phyloP scores from a whole-genome alignment of 2,329 filamentous ascomycete species.

The Talaromyces sp. region DNA sequence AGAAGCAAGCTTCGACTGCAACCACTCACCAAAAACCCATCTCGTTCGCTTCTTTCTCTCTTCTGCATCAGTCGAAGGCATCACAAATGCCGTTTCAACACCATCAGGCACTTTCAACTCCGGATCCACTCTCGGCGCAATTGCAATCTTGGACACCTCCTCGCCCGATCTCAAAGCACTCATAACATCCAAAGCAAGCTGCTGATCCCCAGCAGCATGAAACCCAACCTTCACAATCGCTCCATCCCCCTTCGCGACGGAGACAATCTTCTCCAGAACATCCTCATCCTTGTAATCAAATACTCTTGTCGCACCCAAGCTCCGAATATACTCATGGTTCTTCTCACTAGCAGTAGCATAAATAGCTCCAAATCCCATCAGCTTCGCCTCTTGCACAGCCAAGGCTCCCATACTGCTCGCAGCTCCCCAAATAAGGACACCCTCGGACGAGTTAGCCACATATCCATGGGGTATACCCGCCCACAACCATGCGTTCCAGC shows the following conservation, averaged over 20 bases:
- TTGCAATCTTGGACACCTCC: slow-evolving; percentile 15
- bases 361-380: slow-evolving; percentile 41
- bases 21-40: not conserved
- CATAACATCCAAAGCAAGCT: slow-evolving; percentile 23
- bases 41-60: not conserved
- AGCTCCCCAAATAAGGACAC: slow-evolving; percentile 47
- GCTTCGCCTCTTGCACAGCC: slow-evolving; percentile 39
- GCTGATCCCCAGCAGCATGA: slow-evolving; percentile 11
- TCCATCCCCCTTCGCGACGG: slow-evolving; percentile 23
- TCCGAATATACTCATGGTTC: slow-evolving; percentile 38
- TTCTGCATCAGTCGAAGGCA: not conserved
- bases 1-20: not conserved
- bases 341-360: slow-evolving; percentile 44
- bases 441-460: slow-evolving; percentile 18
- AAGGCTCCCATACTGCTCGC: slow-evolving; percentile 39
- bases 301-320: slow-evolving; percentile 37
- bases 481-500: slow-evolving; percentile 26
- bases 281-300: slow-evolving; percentile 20
- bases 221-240: slow-evolving; percentile 13
- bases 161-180: slow-evolving; percentile 20
- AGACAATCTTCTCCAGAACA: slow-evolving; percentile 35
- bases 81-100: slow-evolving; percentile 12
- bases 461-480: slow-evolving; percentile 28
- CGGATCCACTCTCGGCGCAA: slow-evolving; percentile 14
- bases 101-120: slow-evolving; percentile 15